Base-by-base conservation (phyloP, 2,329 filamentous ascomycete genomes). In the Clarireedia paspali region DNA sequence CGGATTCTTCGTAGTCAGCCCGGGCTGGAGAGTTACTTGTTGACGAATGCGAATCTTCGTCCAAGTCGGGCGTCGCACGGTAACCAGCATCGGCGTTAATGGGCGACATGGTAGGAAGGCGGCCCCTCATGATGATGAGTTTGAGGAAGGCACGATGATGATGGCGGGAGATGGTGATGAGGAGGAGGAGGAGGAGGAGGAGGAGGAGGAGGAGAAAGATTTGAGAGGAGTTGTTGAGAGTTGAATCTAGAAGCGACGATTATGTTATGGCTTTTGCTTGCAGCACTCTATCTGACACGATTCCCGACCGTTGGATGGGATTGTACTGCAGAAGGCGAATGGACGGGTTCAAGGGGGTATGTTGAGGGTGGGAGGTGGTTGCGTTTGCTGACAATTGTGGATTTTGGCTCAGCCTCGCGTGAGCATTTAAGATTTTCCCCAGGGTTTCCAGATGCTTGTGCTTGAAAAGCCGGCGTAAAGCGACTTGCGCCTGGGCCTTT, bases 1-100 rank as follows among this genome's bases (percentile, higher is more conserved):
- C 92, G 64, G 91, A 95, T 73, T 96, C 92, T 68, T 91, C 88
- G 72, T 95, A 90, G 68, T 90, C 87, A 69, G 83, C 83, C 52
- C 66, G 87, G 83, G 80, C 82, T 46, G 88, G 87, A 1, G 88
- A 91, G 68, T 86, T 88, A 57, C 85, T 88, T 6, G 87, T 87
- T 5, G 68, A 70, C 27, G 68, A 70, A 50, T 68, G 67, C 12
- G 67, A 69, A 54, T 69, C 68, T 15, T 64, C 65, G 42, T 68
- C 68, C 47, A 57, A 50, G 1, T 69, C 68, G n/a, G 60, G 59
- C 24, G 58, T 61, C 24, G 59, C 59, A 51, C 65, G 67, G 62
- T 65, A 68, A 54, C 60, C 47, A 7, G 53, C 45, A 17, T 55
- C 54, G 42, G 64, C 62, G 40, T 57, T 56, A 36, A 67, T 53